These are phyloP conservation scores for Torrubiella hemipterigena DNA, from an alignment of 2,329 filamentous ascomycete species.

Conservation along the genomic window DNA sequence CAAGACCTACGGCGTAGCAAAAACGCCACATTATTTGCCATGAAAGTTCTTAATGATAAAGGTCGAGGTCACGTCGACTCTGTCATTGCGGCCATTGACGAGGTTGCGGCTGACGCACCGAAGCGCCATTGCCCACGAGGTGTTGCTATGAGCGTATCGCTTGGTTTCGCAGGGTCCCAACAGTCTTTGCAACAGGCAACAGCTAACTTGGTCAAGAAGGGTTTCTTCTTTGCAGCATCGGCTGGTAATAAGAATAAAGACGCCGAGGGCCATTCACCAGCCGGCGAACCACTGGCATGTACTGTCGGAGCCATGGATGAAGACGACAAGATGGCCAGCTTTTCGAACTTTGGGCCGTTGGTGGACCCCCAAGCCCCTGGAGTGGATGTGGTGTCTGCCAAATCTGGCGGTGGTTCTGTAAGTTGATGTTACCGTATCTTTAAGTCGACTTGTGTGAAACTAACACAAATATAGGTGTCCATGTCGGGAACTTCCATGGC, in stretches of 20 bases:
- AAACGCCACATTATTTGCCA: slow-evolving; percentile 20
- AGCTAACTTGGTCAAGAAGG: slow-evolving; percentile 23
- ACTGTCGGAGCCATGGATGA: slow-evolving; percentile 34
- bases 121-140: slow-evolving; percentile 23
- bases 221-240: slow-evolving; percentile 37
- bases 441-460: too few relatives aligned
- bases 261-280: slow-evolving; percentile 30
- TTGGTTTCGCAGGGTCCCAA: slow-evolving; percentile 30
- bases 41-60: slow-evolving; percentile 23
- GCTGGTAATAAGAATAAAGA: slow-evolving; percentile 34
- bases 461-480: too few relatives aligned
- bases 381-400: slow-evolving; percentile 25
- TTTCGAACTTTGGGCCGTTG: slow-evolving; percentile 33
- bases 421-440: too few relatives aligned
- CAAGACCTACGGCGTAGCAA: slow-evolving; percentile 31
- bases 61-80: slow-evolving; percentile 20
- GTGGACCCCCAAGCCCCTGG: slow-evolving; percentile 32
- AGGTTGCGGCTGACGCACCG: slow-evolving; percentile 20
- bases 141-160: slow-evolving; percentile 37
- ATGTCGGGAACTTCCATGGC: slow-evolving; percentile 12
- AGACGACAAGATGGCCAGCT: slow-evolving; percentile 24
- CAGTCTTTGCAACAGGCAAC: slow-evolving; percentile 33
- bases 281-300: slow-evolving; percentile 29
- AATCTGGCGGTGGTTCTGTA: slow-evolving; percentile 24
- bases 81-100: slow-evolving; percentile 28